These are phyloP conservation scores for Barbarea vulgaris DNA, from an alignment of 345 rosid genomes.

Conservation along the genomic window DNA sequence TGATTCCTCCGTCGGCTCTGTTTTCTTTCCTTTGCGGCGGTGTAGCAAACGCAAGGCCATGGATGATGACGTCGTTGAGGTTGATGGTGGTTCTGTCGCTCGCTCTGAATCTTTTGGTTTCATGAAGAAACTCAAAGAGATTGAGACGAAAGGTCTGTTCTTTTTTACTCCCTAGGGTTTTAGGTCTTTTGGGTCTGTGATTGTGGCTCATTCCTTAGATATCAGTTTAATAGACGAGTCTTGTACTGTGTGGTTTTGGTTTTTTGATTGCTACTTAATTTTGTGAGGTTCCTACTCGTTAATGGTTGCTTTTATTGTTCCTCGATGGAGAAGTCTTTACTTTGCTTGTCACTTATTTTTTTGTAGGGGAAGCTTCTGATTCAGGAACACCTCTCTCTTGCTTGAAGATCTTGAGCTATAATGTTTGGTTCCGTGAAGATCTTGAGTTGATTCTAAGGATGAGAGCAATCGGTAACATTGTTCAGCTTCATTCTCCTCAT, in stretches of 20 bases:
- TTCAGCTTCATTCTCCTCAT: slow-evolving; percentile 83
- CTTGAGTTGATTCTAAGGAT: slow-evolving; percentile 76
- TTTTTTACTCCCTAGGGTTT: slow-evolving; percentile 8
- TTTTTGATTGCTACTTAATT: background rate
- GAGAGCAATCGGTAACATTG: slow-evolving; percentile 78
- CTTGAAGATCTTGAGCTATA: slow-evolving; percentile 83
- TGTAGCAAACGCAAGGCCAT: slow-evolving; percentile 63
- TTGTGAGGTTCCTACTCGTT: slow-evolving; percentile 10
- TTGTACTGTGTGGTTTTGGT: slow-evolving; percentile 3
- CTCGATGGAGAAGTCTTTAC: background rate
- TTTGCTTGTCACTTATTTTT: slow-evolving; percentile 8
- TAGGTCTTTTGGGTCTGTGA: background rate
- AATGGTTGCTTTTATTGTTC: background rate
- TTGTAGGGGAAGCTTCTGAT: slow-evolving; percentile 44
- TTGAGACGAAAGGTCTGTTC: slow-evolving; percentile 44
- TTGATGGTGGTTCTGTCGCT: slow-evolving; percentile 36
- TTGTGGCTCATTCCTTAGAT: background rate
- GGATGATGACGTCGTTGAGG: slow-evolving; percentile 42
- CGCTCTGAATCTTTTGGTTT: slow-evolving; percentile 33
- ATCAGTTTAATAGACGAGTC: background rate
- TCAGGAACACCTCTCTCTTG: slow-evolving; percentile 44
- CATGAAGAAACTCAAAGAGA: slow-evolving; percentile 39
- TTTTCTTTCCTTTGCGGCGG: slow-evolving; percentile 74
- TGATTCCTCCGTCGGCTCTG: slow-evolving; percentile 74
- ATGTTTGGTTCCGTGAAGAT: slow-evolving; percentile 97